These are phyloP conservation scores for Wickerhamiella brachini DNA, from an alignment of 805 yeast genomes.

Conservation along the genomic window DNA sequence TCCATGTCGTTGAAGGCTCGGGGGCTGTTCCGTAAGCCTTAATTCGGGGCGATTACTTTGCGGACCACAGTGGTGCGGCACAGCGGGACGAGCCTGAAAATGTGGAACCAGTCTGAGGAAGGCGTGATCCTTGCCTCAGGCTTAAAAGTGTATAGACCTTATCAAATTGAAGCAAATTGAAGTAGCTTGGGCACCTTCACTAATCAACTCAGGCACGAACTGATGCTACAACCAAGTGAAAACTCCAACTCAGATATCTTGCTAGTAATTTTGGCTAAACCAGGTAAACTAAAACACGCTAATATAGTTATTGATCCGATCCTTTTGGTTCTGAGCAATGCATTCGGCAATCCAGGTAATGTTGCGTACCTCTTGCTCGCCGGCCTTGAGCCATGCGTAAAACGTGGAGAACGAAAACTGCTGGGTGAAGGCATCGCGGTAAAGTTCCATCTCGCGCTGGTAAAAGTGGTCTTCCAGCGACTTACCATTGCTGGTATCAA, in stretches of 20 bases:
- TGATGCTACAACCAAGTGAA: too few species aligned
- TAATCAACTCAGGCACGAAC: too few species aligned
- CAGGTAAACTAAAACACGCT: slow-evolving; percentile 52
- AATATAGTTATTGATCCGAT: slow-evolving; percentile 80
- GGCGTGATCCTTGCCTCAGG: too few species aligned
- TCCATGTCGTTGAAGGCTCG: neutral
- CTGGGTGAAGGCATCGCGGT: slow-evolving; percentile 89
- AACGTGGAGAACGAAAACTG: slow-evolving; percentile 82
- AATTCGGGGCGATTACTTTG: too few species aligned
- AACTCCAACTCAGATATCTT: too few species aligned
- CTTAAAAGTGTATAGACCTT: neutral
- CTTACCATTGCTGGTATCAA: slow-evolving; percentile 36
- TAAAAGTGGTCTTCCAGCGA: slow-evolving; percentile 90
- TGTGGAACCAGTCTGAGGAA: too few species aligned
- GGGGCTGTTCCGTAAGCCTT: neutral
- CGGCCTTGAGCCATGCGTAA: slow-evolving; percentile 94
- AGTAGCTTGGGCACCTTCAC: too few species aligned
- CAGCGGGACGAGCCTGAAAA: too few species aligned
- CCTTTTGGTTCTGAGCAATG: slow-evolving; percentile 96
- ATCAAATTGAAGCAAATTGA: too few species aligned
- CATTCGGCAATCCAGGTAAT: slow-evolving; percentile 99
- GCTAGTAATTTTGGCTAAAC: too few species aligned
- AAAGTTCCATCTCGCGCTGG: slow-evolving; percentile 78
- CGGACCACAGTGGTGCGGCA: too few species aligned
- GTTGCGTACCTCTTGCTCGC: slow-evolving; percentile 93